phyloP scores from a whole-genome alignment of 73 alveolate species.

The Blepharisma japonicum region DNA sequence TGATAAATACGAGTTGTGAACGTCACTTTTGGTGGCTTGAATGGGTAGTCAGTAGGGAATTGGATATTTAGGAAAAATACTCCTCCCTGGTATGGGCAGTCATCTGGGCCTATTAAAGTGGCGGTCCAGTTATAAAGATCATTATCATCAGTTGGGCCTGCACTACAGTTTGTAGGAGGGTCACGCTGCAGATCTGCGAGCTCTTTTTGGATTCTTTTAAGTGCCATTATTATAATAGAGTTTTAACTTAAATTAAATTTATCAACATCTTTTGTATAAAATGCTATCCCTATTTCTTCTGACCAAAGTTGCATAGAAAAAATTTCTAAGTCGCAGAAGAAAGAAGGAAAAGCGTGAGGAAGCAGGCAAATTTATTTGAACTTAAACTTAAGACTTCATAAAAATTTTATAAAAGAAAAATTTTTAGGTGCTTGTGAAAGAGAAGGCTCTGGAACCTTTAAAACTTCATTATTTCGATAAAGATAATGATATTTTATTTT shows the following conservation, averaged over 20 bases:
- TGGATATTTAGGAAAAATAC: constrained; percentile 83
- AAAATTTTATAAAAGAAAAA: too few species aligned
- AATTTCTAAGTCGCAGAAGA: too few species aligned
- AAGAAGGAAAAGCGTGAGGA: too few species aligned
- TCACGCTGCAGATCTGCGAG: constrained; percentile 67
- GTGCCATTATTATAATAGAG: constrained; percentile 48
- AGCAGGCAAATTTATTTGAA: too few species aligned
- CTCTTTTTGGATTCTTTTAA: constrained; percentile 79
- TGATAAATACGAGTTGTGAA: constrained; percentile 88
- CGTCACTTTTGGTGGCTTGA: constrained; percentile 88
- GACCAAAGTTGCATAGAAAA: too few species aligned
- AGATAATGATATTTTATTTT: too few species aligned
- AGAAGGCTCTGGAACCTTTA: too few species aligned
- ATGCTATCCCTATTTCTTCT: too few species aligned
- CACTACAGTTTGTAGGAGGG: constrained; percentile 91
- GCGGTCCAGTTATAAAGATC: constrained; percentile 76
- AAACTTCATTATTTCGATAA: too few species aligned
- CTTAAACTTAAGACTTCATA: too few species aligned
- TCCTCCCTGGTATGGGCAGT: constrained; percentile 87
- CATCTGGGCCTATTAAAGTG: constrained; percentile 48
- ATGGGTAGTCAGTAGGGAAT: constrained; percentile 92
- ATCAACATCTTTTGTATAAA: too few species aligned
- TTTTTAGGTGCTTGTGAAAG: too few species aligned
- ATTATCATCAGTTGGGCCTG: constrained; percentile 88
- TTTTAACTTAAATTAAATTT: background rate